Evolutionary conservation across 371 early-diverging fungal species (phyloP), one percentile per base, ranked within the genome.

Genomic region (Mucor sp.): DNA sequence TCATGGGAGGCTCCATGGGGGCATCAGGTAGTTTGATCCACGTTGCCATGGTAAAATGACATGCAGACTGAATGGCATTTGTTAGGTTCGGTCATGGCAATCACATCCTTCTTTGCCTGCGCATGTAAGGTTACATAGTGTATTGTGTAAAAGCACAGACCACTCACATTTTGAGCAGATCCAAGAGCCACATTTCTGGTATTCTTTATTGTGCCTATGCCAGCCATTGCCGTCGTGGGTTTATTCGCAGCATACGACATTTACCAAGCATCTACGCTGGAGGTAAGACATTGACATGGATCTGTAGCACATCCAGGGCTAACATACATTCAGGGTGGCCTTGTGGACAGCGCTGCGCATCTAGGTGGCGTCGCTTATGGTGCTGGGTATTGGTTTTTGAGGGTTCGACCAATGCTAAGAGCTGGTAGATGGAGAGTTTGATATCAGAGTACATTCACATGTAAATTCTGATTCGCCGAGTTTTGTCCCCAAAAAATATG

Each of bases 181-280:
- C 88, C 88, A 21, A 63, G 63, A 59, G 74, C 88, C 2, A 80
- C 76, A 2, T 88, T 85, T 61, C 68, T 84, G 6, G 65, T 88
- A 17, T 88, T 88, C 68, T 88, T 88, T 62, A 71, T 88, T 23
- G 69, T 86, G 33, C 86, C 84, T 19, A 82, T 88, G 84, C 86
- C 86, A 21, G 88, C 88, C 0, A 71, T 78, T 23, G 82, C 77
- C 0, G 78, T 84, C 0, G 85, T 88, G 0, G 86, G 82, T 59
- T 67, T 72, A 53, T 74, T 77, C 64, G 78, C 76, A 43, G 73
- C 69, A 0, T 80, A 78, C 68, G 79, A 80, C 57, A 58, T 83
- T 21, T 83, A 83, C 33, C 66, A 74, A 50, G 80, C 83, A 2
- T 69, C 68, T 5, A 77, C 77, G 15, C 56, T 77, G 5, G 71